Base-by-base conservation (phyloP, 768 basidiomycete genomes). In the Hebeloma cylindrosporum region DNA sequence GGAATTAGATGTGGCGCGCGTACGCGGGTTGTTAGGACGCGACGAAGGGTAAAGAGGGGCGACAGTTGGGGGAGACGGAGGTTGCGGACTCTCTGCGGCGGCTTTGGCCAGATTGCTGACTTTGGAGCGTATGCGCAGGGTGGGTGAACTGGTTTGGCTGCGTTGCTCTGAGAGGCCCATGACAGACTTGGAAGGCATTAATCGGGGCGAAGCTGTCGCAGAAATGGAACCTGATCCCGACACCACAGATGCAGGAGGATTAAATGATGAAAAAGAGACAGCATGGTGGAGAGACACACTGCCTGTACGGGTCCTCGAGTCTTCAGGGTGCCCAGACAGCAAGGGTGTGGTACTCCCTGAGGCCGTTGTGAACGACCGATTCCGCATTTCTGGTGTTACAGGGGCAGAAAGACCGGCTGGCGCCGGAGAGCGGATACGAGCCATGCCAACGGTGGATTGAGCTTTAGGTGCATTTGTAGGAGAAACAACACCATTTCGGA, bases 111-210 rank as follows among this genome's bases (percentile, higher is more conserved):
- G 50, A 27, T 66, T 61, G 0, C 83, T 75, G 18, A 87, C 71
- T 57, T 79, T 87, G 14, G 85, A 77, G 62, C 77, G 85, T 50
- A 88, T 74, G 56, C 68, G 72, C 25, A 65, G 54, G 2, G 65
- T 48, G 2, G 64, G 67, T 2, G 65, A 59, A 14, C 55, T 53
- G 20, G 58, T 52, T 13, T 42, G 41, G 10, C 40, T 45, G 18
- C 42, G 54, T 10, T 47, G 41, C 34, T 60, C 56, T 8, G 45
- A 36, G 27, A 49, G 28, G 11, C 52, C 53, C 14, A 52, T 22
- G 14, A 51, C 48, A 11, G 51, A 54, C 29, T 47, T 50, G 2
- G 57, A 51, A 7, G 51, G 36, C 17, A 50, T 33, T 34, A 57
- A 33, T 18, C 48, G 40, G 39, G 53, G 29, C 23, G 52, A 40